Evolutionary conservation across 345 rosid species (phyloP), one percentile per base, ranked within the genome.

Genomic region (Salix arbutifolia): DNA sequence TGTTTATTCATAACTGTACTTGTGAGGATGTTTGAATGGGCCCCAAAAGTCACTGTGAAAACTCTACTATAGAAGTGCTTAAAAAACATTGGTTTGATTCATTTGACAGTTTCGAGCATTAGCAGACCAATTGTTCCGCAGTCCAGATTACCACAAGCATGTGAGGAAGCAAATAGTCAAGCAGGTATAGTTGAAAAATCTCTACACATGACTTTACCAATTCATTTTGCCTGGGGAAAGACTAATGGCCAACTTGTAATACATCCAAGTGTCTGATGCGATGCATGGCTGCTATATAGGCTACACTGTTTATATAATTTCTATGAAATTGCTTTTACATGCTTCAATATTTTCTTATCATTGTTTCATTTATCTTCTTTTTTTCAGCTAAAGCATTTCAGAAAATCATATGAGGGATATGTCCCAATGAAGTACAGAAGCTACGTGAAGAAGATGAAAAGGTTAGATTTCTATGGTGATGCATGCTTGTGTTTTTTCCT

Each of bases 391-490:
- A 94, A 92, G 85, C 86, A 83, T 79, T 83, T 84, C 83, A 89
- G 81, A 67, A 90, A 90, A 77, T 81, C 91, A 65, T 94, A 92
- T 50, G 97, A 92, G 86, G 89, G 85, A 21, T 90, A 92, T 81
- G 97, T 94, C 69, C 98, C 98, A 16, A 86, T 91, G 97, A 89
- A 89, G 82, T 94, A 94, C 84, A 90, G 83, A 82, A 87, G 85
- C 83, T 94, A 94, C 80, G 73, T 87, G 83, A 92, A 84, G 90
- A 88, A 85, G 80, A 91, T 92, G 92, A 94, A 92, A 88, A 94
- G 85, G 97, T 94, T 80, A 85, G 94, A 81, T 76, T 80, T 85
- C 80, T 87, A 71, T 74, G 37, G 35, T 50, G 75, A 75, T 71
- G 60, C 75, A 58, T 76, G 40, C 76, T 87, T 74, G 72, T 30